Evolutionary conservation across 78 protist species (phyloP).

Genomic region (Andalucia godoyi): DNA sequence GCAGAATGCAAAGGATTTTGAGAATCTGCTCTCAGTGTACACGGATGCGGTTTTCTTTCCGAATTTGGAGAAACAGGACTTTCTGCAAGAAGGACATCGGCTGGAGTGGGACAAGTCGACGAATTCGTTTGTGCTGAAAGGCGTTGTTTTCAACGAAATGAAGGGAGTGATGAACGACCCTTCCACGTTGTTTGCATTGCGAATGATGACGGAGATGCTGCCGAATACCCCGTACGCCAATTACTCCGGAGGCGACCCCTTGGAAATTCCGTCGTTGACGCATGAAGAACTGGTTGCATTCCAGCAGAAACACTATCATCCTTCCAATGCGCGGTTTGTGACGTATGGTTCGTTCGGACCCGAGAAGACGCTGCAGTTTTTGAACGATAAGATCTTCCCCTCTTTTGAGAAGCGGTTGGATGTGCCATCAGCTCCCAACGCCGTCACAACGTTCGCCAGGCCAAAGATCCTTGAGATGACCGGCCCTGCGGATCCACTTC

Average conservation of each 20-base stretch:
- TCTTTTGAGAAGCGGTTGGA: neutral
- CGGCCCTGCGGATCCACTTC: neutral
- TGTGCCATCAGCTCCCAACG: neutral
- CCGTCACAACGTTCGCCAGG: neutral
- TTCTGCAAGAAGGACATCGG: conserved; percentile 78
- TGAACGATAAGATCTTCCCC: neutral
- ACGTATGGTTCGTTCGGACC: too few species aligned
- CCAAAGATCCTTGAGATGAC: neutral
- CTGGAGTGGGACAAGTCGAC: conserved; percentile 36
- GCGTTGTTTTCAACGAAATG: conserved; percentile 86
- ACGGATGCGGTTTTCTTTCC: conserved; percentile 74
- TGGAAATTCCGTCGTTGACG: conserved; percentile 38
- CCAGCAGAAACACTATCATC: conserved; percentile 26
- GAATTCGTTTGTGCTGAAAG: conserved; percentile 37
- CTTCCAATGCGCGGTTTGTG: conserved; percentile 29
- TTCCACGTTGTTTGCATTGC: neutral
- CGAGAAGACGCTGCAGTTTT: too few species aligned
- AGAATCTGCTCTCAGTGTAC: conserved; percentile 62
- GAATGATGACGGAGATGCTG: neutral
- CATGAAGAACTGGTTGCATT: conserved; percentile 39
- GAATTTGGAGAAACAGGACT: conserved; percentile 35
- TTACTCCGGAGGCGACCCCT: conserved; percentile 74
- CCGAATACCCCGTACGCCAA: conserved; percentile 38
- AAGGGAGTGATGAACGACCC: conserved; percentile 49
- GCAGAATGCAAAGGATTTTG: conserved; percentile 51